These are phyloP conservation scores for Citrus inodora DNA, from an alignment of 345 rosid species.

Conservation along the genomic window DNA sequence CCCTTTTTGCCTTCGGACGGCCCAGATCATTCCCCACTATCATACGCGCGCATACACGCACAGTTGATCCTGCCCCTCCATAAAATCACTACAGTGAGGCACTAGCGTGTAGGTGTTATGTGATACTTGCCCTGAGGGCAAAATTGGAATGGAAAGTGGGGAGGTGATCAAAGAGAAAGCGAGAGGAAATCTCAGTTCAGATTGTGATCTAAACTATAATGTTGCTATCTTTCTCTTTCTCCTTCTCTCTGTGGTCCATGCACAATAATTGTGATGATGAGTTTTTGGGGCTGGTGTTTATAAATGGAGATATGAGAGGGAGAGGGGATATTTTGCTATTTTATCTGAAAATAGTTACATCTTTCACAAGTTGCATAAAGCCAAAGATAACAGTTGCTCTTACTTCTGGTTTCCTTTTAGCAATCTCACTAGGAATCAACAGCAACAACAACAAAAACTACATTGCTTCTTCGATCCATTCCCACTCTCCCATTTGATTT, in stretches of 20 bases:
- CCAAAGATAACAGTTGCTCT: slow-evolving; percentile 59
- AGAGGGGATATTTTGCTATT: slow-evolving; percentile 38
- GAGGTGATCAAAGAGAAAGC: background rate
- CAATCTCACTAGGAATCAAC: slow-evolving; percentile 27
- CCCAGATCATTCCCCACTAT: slow-evolving; percentile 26
- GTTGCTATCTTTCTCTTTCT: slow-evolving; percentile 22
- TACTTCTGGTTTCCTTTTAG: slow-evolving; percentile 29
- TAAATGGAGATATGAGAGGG: background rate
- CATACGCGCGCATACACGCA: background rate
- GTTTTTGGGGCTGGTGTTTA: background rate
- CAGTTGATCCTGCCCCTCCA: slow-evolving; percentile 34
- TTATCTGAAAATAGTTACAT: slow-evolving; percentile 38
- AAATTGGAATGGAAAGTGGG: background rate
- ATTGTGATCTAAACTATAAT: slow-evolving; percentile 39
- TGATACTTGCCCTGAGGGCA: background rate
- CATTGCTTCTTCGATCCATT: too few relatives aligned
- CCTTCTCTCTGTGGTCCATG: slow-evolving; percentile 33
- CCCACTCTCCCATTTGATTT: too few relatives aligned
- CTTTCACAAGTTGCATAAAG: slow-evolving; percentile 62
- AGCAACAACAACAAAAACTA: background rate
- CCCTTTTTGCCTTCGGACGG: slow-evolving; percentile 27
- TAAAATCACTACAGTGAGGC: background rate
- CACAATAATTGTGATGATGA: background rate
- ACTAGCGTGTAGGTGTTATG: too few relatives aligned
- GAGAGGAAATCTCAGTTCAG: background rate